Conservation (phyloP, 2,329 filamentous ascomycete species). For the Aspergillus vadensis region DNA sequence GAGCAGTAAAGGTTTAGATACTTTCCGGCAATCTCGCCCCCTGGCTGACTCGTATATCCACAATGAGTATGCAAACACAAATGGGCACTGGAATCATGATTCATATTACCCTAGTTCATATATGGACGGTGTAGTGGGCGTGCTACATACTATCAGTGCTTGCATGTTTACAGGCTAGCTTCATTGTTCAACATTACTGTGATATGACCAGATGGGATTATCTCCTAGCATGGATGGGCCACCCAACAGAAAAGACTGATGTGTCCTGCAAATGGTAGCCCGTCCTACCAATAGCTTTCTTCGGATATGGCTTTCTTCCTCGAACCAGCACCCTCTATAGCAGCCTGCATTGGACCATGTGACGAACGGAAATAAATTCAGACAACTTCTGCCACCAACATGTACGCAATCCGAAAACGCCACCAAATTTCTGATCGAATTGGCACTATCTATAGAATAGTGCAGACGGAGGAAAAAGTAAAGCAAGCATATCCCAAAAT, state of each 20-base stretch:
- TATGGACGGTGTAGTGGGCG: too few relatives aligned
- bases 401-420: background rate
- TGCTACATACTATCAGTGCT: too few relatives aligned
- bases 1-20: too few relatives aligned
- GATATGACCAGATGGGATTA: background rate
- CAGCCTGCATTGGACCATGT: background rate
- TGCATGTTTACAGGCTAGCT: background rate
- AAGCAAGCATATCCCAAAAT: background rate
- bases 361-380: background rate
- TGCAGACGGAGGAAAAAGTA: background rate
- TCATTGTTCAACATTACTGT: background rate
- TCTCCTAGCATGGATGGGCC: background rate
- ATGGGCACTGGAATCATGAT: too few relatives aligned
- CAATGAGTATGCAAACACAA: too few relatives aligned
- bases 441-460: background rate
- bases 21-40: too few relatives aligned
- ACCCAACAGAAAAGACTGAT: background rate
- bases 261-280: background rate
- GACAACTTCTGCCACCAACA: background rate
- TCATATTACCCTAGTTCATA: too few relatives aligned
- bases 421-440: background rate
- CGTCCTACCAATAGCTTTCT: background rate
- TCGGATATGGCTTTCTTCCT: background rate
- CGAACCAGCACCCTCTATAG: background rate
- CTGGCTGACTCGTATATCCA: too few relatives aligned